A percentile compares a stretch with the other conserved stretches of the same genome.
phyloP scores from a whole-genome alignment of 2,329 filamentous ascomycete genomes.

The Fusarium floridanum region DNA sequence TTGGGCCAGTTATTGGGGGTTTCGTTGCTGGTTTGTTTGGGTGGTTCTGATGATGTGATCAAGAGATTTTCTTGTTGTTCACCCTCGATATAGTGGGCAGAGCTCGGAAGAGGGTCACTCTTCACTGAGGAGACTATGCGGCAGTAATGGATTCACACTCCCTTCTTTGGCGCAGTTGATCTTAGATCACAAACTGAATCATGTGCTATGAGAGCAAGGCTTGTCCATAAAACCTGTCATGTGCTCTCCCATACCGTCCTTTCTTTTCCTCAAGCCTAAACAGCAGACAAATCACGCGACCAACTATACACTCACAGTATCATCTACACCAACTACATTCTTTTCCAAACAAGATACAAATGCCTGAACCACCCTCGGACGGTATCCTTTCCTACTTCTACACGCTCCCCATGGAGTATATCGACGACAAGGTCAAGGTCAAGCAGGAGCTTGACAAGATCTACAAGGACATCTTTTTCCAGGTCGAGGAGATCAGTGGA shows the following conservation, averaged over 20 bases:
- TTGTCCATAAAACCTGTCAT: background rate
- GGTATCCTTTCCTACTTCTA: background rate
- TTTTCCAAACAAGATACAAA: background rate
- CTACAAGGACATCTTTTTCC: background rate
- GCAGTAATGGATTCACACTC: background rate
- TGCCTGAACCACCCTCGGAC: background rate
- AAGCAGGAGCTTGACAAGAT: background rate
- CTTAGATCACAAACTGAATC: background rate
- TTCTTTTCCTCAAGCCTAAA: background rate
- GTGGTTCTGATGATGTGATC: constrained; percentile 4
- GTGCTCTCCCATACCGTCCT: background rate
- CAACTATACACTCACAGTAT: background rate
- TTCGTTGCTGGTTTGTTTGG: background rate
- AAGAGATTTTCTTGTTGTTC: background rate
- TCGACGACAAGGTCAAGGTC: background rate
- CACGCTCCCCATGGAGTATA: background rate
- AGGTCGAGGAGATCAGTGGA: background rate
- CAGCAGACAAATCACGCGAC: background rate
- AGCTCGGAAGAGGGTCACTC: background rate
- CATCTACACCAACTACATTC: background rate
- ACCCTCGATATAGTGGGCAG: background rate
- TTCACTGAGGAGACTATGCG: background rate
- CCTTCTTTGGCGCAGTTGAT: background rate
- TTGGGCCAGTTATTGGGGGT: constrained; percentile 18
- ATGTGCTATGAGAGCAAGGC: background rate